Percentiles rank a stretch among this genome's conserved stretches.
Conservation (phyloP, 495 filamentous ascomycete genomes). For the Xanthoparmelia taractica region DNA sequence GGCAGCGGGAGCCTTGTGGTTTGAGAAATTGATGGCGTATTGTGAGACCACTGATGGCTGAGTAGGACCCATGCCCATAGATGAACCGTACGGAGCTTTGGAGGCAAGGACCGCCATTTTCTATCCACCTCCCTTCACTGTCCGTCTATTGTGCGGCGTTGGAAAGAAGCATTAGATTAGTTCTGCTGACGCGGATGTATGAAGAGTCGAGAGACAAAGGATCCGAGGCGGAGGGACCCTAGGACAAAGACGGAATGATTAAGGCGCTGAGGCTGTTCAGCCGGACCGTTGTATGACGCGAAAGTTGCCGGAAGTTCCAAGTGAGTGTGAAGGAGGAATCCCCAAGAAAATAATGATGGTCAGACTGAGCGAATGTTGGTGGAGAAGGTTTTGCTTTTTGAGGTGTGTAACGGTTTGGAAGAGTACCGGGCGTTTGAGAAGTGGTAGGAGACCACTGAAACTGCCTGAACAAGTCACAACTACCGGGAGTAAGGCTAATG, state of each 20-base stretch:
- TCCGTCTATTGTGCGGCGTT: conserved; percentile 7
- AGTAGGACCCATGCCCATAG: conserved; percentile 50
- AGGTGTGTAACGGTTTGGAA: background rate
- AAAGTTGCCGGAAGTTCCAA: background rate
- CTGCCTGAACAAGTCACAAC: background rate
- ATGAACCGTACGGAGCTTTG: conserved; percentile 64
- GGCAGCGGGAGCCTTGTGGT: conserved; percentile 49
- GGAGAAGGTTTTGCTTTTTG: background rate
- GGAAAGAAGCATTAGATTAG: background rate
- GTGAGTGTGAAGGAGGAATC: background rate
- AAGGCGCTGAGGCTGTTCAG: conserved; percentile 8
- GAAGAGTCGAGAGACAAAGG: conserved; percentile 9
- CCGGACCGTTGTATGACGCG: background rate
- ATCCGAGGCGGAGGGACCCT: conserved; percentile 9
- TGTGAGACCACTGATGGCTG: conserved; percentile 44
- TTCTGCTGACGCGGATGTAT: conserved; percentile 10
- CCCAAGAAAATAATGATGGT: background rate
- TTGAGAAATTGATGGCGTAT: conserved; percentile 43
- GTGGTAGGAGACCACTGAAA: background rate
- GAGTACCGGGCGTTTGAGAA: background rate
- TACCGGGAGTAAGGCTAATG: background rate
- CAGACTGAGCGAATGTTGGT: background rate
- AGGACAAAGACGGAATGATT: conserved; percentile 14
- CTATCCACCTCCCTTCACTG: background rate
- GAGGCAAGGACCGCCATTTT: conserved; percentile 80